Conservation (phyloP, 805 yeast genomes). For the Teunomyces cretensis region DNA sequence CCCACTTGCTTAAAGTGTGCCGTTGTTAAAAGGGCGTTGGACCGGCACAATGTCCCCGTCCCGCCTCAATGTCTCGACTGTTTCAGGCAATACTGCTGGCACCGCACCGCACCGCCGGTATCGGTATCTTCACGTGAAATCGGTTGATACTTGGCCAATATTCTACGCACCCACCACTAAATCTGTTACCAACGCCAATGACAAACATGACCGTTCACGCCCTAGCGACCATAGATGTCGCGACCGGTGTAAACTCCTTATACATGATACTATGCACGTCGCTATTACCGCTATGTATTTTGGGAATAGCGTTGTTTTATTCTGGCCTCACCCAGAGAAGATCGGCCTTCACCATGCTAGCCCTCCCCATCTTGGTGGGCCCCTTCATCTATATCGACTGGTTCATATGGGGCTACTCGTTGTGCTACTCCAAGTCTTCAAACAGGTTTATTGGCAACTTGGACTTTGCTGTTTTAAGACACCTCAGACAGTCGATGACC, state of each 20-base stretch:
- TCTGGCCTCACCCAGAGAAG: constrained; percentile 45
- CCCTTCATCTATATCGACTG: constrained; percentile 40
- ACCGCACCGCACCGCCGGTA: not conserved
- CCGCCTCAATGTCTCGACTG: constrained; percentile 19
- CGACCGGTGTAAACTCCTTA: constrained; percentile 22
- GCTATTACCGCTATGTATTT: constrained; percentile 28
- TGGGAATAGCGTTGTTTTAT: constrained; percentile 41
- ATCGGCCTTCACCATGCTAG: constrained; percentile 40
- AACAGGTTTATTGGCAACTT: constrained; percentile 29
- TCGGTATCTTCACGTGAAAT: not conserved
- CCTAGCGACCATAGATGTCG: constrained; percentile 5
- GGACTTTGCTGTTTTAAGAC: constrained; percentile 17
- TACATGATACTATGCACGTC: constrained; percentile 38
- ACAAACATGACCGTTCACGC: not conserved
- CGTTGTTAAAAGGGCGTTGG: constrained; percentile 51
- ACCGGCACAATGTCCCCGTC: constrained; percentile 22
- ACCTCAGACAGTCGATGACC: constrained; percentile 17
- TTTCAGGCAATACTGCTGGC: constrained; percentile 20
- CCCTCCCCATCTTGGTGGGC: constrained; percentile 30
- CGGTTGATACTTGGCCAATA: not conserved
- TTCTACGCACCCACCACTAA: not conserved
- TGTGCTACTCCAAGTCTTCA: constrained; percentile 35
- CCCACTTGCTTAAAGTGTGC: constrained; percentile 58
- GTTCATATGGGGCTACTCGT: constrained; percentile 46
- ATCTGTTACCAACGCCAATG: not conserved